These are phyloP conservation scores for Cercospora beticola DNA, from an alignment of 2,329 filamentous ascomycete species.

Conservation along the genomic window DNA sequence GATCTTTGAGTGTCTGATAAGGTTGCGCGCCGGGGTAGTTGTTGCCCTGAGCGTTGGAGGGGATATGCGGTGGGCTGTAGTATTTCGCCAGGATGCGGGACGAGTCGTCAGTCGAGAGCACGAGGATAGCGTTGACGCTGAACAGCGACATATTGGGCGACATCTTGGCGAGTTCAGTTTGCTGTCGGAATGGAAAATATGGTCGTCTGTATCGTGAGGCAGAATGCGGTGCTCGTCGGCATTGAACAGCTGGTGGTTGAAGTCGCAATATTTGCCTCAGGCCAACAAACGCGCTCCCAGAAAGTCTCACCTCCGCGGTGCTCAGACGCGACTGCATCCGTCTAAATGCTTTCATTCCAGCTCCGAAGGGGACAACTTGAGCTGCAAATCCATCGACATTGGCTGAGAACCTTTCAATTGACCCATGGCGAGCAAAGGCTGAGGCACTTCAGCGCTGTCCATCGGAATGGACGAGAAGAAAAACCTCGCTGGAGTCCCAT, in stretches of 20 bases:
- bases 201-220: background rate
- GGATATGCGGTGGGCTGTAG: conserved; percentile 68
- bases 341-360: conserved; percentile 21
- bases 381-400: conserved; percentile 29
- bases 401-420: conserved; percentile 26
- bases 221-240: background rate
- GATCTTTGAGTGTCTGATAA: conserved; percentile 85
- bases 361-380: conserved; percentile 26
- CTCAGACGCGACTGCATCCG: background rate
- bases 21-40: conserved; percentile 68
- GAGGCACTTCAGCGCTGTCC: background rate
- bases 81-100: conserved; percentile 93
- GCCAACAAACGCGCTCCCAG: background rate
- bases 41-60: conserved; percentile 53
- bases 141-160: conserved; percentile 56
- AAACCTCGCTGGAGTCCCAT: background rate
- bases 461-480: conserved; percentile 1
- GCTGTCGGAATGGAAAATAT: background rate
- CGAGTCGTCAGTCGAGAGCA: conserved; percentile 73
- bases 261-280: background rate
- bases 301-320: conserved; percentile 2
- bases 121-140: conserved; percentile 53
- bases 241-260: conserved; percentile 19
- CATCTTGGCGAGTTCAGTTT: conserved; percentile 40
- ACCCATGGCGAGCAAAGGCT: background rate